Evolutionary conservation across 1,284 basidiomycete species (phyloP), one percentile per base, ranked within the genome.

Genomic region (Trichosporon ovoides): DNA sequence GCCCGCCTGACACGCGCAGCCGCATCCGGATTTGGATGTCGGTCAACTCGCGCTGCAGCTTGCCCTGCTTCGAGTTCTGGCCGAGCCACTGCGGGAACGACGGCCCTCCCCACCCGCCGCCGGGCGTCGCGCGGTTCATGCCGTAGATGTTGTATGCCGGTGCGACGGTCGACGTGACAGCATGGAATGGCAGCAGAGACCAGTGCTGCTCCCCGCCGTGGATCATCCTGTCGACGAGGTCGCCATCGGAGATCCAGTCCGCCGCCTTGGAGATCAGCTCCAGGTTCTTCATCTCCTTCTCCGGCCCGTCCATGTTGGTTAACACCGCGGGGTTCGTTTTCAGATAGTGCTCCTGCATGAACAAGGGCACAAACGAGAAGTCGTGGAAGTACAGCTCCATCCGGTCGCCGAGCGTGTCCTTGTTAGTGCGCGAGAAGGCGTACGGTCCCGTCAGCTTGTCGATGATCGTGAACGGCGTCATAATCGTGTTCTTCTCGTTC

Each of bases 181-280:
- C 92, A 71, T 98, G 96, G 0, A 92, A 76, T 0, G 95, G 96
- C 85, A 98, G 91, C 55, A 98, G 79, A 4, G 86, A 83, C 95
- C 95, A 98, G 68, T 98, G 93, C 73, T 97, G 94, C 75, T 98
- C 91, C 0, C 88, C 91, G 89, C 92, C 88, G 71, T 96, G 95
- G 68, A 98, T 97, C 75, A 97, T 83, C 7, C 86, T 80, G 73
- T 98, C 95, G 1, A 98, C 86, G n/a, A 98, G 78, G 77, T 98
- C 95, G 1, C 89, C 91, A 68, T 98, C 94, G 0, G 94, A 96
- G 67, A 98, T 88, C 12, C 91, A 89, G 18, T 89, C 86, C 0
- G 93, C 86, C 2, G 95, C 94, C 62, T 85, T 83, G 59, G 89
- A 87, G 83, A 95, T 85, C n/a, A 96, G 77, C 69, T 88, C 80